Conservation (phyloP, 2,329 filamentous ascomycete species). For the Penicillium nordicum region DNA sequence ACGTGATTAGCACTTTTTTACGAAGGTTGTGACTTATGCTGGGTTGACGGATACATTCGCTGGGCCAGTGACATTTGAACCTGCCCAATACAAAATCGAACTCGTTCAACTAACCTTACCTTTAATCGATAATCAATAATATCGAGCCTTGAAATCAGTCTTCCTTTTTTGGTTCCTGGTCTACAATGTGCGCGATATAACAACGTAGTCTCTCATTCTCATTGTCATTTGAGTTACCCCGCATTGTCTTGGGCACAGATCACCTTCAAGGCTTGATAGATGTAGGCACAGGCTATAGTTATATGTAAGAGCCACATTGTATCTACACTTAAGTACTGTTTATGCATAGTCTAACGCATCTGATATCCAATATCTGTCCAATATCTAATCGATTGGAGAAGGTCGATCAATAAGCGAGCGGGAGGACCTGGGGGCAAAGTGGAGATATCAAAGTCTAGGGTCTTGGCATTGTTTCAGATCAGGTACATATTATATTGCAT, state of each 20-base stretch:
- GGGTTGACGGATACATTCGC: slow-evolving; percentile 4
- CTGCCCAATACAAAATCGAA: slow-evolving; percentile 8
- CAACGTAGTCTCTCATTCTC: background rate
- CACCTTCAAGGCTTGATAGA: background rate
- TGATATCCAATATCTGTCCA: background rate
- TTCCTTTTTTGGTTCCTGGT: background rate
- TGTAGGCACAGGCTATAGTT: background rate
- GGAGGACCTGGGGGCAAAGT: slow-evolving; percentile 1
- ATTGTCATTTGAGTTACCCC: background rate
- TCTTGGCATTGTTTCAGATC: slow-evolving; percentile 2
- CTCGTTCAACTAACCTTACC: slow-evolving; percentile 5
- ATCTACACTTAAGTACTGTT: background rate
- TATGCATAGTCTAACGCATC: background rate
- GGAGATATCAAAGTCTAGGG: background rate
- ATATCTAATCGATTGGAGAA: background rate
- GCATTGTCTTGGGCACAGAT: background rate
- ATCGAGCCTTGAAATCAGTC: slow-evolving; percentile 2
- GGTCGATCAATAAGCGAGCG: slow-evolving; percentile 6
- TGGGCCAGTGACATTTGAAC: slow-evolving; percentile 2
- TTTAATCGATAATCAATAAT: slow-evolving; percentile 8
- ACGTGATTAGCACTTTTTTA: slow-evolving; percentile 6
- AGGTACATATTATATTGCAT: background rate
- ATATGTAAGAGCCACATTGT: background rate
- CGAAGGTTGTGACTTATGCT: slow-evolving; percentile 9
- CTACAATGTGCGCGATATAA: background rate